phyloP scores from a whole-genome alignment of 1,284 basidiomycete species.

The Vanrija sp. region DNA sequence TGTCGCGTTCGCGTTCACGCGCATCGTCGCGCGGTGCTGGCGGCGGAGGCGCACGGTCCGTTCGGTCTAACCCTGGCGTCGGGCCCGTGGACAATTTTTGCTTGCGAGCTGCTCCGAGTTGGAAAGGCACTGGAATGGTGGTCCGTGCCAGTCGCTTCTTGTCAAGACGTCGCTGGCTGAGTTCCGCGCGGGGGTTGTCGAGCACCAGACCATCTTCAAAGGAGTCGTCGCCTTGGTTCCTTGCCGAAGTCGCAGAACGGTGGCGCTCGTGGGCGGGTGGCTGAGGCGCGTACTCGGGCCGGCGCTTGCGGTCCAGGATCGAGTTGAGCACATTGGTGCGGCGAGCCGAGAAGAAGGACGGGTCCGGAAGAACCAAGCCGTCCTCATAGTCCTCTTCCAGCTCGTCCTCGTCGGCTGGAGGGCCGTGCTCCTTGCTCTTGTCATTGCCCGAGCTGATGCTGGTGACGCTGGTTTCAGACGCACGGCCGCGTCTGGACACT shows the following conservation, averaged over 20 bases:
- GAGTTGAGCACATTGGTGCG: constrained; percentile 37
- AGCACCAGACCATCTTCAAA: constrained; percentile 48
- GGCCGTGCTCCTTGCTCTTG: constrained; percentile 4
- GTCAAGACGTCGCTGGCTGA: constrained; percentile 33
- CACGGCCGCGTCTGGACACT: constrained; percentile 12
- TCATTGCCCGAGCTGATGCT: constrained; percentile 34
- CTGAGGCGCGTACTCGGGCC: constrained; percentile 26
- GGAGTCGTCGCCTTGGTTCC: constrained; percentile 27
- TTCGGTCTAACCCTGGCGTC: neutral
- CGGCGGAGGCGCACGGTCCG: neutral
- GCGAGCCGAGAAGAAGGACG: constrained; percentile 35
- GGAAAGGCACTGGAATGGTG: constrained; percentile 19
- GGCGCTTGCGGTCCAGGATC: constrained; percentile 43
- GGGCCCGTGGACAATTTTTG: neutral
- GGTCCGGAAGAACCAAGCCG: constrained; percentile 37
- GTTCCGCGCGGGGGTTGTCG: constrained; percentile 37
- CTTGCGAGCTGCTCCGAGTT: constrained; percentile 12
- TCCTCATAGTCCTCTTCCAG: constrained; percentile 42
- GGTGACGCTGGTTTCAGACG: constrained; percentile 36
- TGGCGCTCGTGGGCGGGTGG: constrained; percentile 12
- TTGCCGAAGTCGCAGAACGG: neutral
- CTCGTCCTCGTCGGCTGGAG: constrained; percentile 13
- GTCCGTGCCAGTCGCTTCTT: constrained; percentile 15
- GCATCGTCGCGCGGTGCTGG: neutral
- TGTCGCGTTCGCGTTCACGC: neutral